phyloP scores from a whole-genome alignment of 2,329 filamentous ascomycete species.

The Trichoderma hamatum region DNA sequence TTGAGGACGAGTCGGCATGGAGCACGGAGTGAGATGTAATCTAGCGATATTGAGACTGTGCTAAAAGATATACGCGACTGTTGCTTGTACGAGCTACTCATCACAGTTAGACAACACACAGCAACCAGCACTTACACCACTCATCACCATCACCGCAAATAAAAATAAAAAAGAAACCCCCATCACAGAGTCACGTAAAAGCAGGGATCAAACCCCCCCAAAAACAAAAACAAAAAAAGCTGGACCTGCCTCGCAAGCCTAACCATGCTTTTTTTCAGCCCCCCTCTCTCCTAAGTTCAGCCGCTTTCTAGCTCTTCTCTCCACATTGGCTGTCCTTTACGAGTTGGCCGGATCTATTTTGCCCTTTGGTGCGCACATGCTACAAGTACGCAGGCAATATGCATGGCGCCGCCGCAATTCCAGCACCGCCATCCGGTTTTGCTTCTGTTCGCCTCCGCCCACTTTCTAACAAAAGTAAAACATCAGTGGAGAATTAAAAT shows the following conservation, averaged over 20 bases:
- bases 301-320: background rate
- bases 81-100: background rate
- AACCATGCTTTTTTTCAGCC: background rate
- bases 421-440: background rate
- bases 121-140: background rate
- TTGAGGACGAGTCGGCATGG: background rate
- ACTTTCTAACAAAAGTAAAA: background rate
- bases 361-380: slow-evolving; percentile 7
- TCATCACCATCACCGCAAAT: background rate
- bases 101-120: background rate
- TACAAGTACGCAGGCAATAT: slow-evolving; percentile 19
- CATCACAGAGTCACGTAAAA: background rate
- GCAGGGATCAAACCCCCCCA: background rate
- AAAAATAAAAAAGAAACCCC: background rate
- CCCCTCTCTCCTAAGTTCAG: background rate
- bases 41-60: background rate
- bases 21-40: background rate
- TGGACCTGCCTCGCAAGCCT: slow-evolving; percentile 14
- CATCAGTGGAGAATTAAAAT: background rate
- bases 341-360: background rate
- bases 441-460: slow-evolving; percentile 2
- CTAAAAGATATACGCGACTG: background rate
- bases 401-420: slow-evolving; percentile 16
- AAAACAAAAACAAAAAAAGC: background rate
- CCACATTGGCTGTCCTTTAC: background rate